A percentile compares a stretch with the other conserved stretches of the same genome.
phyloP scores from a whole-genome alignment of 2,329 filamentous ascomycete species.

The Boeremia exigua region DNA sequence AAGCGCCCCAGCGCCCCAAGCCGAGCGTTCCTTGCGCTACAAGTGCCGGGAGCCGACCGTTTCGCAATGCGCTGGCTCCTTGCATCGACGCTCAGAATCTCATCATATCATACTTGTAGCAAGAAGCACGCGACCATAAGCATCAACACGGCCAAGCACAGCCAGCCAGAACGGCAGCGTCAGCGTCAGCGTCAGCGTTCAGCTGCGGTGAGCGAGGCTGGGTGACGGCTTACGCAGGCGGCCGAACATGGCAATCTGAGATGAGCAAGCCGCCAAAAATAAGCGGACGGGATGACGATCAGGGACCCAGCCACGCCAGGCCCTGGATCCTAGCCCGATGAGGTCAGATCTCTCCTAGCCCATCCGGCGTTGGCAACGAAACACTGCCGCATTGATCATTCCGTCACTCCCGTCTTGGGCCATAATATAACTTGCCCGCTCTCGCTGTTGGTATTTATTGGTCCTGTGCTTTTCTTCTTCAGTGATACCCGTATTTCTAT shows the following conservation, averaged over 20 bases:
- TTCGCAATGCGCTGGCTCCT: constrained; percentile 16
- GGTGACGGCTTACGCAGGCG: neutral
- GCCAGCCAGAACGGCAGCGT: neutral
- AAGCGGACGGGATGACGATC: constrained; percentile 13
- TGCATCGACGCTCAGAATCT: neutral
- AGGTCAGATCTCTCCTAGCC: constrained; percentile 20
- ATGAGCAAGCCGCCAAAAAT: constrained; percentile 9
- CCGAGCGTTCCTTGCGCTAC: constrained; percentile 5
- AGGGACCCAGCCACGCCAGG: constrained; percentile 16
- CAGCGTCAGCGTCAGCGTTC: too few species aligned
- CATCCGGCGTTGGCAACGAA: constrained; percentile 16
- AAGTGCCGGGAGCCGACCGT: constrained; percentile 13
- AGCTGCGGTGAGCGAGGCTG: constrained; percentile 1
- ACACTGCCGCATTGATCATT: constrained; percentile 16
- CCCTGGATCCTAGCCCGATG: constrained; percentile 12
- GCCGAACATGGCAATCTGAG: constrained; percentile 4
- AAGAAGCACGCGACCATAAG: neutral
- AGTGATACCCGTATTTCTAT: neutral
- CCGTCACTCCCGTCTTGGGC: constrained; percentile 10
- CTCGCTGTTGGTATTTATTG: neutral
- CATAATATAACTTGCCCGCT: constrained; percentile 12
- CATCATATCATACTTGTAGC: too few species aligned
- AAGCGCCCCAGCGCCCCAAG: neutral
- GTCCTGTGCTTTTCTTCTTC: neutral
- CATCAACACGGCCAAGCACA: neutral